Base-by-base conservation (phyloP, 805 yeast species). In the Ogataea trehalophila region DNA sequence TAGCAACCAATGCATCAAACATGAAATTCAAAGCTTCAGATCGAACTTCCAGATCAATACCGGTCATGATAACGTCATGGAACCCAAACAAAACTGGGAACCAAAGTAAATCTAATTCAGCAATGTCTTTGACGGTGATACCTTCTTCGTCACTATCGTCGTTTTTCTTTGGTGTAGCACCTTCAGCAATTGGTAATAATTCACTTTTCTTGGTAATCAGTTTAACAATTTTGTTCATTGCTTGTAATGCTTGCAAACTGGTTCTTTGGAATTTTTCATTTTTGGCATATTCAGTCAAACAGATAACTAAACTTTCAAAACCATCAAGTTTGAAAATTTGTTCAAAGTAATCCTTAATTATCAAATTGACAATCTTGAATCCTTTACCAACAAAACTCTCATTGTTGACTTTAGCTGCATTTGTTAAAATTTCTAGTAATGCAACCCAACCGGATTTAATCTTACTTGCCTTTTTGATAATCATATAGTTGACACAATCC, bases 401-500 rank as follows among this genome's bases (percentile, higher is more conserved):
- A 46, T 73, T 72, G 29, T 70, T 67, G 18, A 78, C 82, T 42
- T 69, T 71, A 3, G 96, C 92, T 5, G 95, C 89, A 44, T 76
- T 81, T 5, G 83, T 79, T 53, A 92, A 77, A 2, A 88, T 85
- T 23, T 81, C 85, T 59, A 94, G 81, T 45, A 95, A 83, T 0
- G 98, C 83, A 50, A 79, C 80, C 99, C 99, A 94, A 41, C 99
- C 99, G 17, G 97, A 90, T 61, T 81, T 84, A 53, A 94, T 86
- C 48, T 79, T 76, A 15, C 69, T 71, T 4, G 91, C 80, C 58
- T 89, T 86, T 23, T 89, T 82, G 52, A 80, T 71, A 37, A 94
- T 81, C 83, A 95, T 84, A 60, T 89, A 92, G 54, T 83, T 80
- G 56, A 92, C 77, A 67, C 97, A 91, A 56, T 91, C 96, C 49